Conservation (phyloP, 2,329 filamentous ascomycete genomes). For the Fusarium armeniacum region DNA sequence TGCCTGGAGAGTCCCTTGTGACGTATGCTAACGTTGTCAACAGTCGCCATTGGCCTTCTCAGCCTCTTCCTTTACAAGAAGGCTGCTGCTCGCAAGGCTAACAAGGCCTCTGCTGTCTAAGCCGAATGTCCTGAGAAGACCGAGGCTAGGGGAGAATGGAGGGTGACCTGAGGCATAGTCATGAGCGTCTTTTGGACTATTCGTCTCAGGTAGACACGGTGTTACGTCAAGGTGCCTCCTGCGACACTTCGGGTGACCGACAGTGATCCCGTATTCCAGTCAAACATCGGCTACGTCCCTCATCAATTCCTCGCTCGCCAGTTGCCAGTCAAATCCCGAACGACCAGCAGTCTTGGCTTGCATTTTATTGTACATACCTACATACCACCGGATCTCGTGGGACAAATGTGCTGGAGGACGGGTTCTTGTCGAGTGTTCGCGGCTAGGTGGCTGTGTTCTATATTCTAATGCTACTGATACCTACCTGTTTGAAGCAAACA, state of each 20-base stretch:
- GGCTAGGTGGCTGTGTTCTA: conserved; percentile 51
- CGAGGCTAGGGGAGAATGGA: conserved; percentile 41
- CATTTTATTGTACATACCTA: conserved; percentile 49
- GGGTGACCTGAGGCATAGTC: conserved; percentile 43
- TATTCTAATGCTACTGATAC: conserved; percentile 56
- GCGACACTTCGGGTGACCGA: conserved; percentile 52
- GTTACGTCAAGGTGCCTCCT: conserved; percentile 48
- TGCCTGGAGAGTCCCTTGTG: neutral
- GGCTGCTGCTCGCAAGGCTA: conserved; percentile 53
- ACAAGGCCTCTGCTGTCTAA: conserved; percentile 51
- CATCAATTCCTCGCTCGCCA: conserved; percentile 42
- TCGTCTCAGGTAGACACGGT: conserved; percentile 44
- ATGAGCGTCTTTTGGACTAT: conserved; percentile 37
- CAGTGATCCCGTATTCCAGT: conserved; percentile 50
- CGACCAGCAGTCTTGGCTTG: conserved; percentile 31
- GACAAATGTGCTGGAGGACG: conserved; percentile 50
- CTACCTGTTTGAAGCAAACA: conserved; percentile 51
- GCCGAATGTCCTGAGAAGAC: conserved; percentile 26
- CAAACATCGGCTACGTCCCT: conserved; percentile 45
- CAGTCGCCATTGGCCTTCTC: conserved; percentile 55
- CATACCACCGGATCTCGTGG: conserved; percentile 44
- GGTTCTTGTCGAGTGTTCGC: conserved; percentile 53
- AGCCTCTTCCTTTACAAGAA: conserved; percentile 53
- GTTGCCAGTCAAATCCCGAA: conserved; percentile 15
- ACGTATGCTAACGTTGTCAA: conserved; percentile 32